phyloP scores from a whole-genome alignment of 345 rosid species.

The Heritiera fomes region DNA sequence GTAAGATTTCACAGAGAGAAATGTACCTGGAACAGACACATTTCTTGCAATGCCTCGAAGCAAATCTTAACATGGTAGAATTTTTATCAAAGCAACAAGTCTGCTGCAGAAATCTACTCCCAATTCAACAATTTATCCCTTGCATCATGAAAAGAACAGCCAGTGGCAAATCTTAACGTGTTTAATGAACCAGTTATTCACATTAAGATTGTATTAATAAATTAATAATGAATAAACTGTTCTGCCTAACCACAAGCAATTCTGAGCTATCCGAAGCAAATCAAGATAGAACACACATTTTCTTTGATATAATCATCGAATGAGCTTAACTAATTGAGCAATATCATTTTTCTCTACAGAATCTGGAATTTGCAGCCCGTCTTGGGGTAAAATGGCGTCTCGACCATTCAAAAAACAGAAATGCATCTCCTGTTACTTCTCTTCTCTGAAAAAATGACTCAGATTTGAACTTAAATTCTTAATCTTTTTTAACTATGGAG shows the following conservation, averaged over 20 bases:
- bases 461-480: too few species aligned
- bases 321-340: too few species aligned
- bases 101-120: constrained; percentile 78
- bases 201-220: neutral
- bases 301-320: constrained; percentile 22
- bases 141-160: neutral
- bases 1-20: constrained; percentile 59
- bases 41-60: constrained; percentile 78
- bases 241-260: neutral
- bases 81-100: constrained; percentile 79
- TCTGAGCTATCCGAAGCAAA: constrained; percentile 10
- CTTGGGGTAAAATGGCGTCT: neutral
- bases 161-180: neutral
- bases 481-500: too few species aligned
- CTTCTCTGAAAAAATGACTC: too few species aligned
- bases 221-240: too few species aligned
- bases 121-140: constrained; percentile 35
- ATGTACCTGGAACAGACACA: constrained; percentile 85
- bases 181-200: neutral
- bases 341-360: neutral
- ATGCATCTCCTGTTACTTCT: neutral
- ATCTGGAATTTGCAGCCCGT: neutral
- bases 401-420: neutral
- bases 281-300: constrained; percentile 46
- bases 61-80: constrained; percentile 77